Conservation (phyloP, 805 yeast genomes). For the Candida ulmi region DNA sequence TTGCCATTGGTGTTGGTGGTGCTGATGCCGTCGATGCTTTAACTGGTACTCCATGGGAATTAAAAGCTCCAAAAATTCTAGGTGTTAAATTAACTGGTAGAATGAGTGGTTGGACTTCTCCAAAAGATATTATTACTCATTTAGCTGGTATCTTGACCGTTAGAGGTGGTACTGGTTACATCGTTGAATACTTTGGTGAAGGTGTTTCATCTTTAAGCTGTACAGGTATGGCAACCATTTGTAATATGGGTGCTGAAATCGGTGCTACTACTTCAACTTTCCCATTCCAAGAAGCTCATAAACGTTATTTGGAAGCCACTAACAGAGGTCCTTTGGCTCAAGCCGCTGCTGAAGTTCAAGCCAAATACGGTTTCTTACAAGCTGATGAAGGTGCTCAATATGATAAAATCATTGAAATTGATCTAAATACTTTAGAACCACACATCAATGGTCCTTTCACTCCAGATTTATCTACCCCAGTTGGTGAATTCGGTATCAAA, state of each 20-base stretch:
- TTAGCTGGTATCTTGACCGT: slow-evolving; percentile 92
- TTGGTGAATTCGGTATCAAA: slow-evolving; percentile 71
- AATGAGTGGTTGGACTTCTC: slow-evolving; percentile 92
- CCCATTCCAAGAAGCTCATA: slow-evolving; percentile 86
- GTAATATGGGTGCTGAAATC: slow-evolving; percentile 99
- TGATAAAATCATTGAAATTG: slow-evolving; percentile 88
- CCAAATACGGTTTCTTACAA: slow-evolving; percentile 55
- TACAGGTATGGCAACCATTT: slow-evolving; percentile 99
- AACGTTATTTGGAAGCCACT: slow-evolving; percentile 76
- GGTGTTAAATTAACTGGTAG: slow-evolving; percentile 92
- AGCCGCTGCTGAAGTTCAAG: slow-evolving; percentile 58
- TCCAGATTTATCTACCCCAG: slow-evolving; percentile 93
- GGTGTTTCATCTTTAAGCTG: slow-evolving; percentile 87
- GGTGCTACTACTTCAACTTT: slow-evolving; percentile 98
- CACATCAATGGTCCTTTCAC: slow-evolving; percentile 97
- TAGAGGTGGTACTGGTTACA: slow-evolving; percentile 96
- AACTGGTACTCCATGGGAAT: slow-evolving; percentile 97
- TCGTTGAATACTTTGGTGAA: slow-evolving; percentile 94
- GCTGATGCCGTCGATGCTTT: slow-evolving; percentile 99
- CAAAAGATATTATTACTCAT: slow-evolving; percentile 92
- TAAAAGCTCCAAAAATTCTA: slow-evolving; percentile 91
- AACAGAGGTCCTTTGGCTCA: slow-evolving; percentile 79
- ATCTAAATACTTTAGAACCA: slow-evolving; percentile 85
- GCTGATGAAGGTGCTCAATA: slow-evolving; percentile 90
- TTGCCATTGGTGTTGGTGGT: slow-evolving; percentile 99